Evolutionary conservation across 2,329 filamentous ascomycete species (phyloP).

Genomic region (Beauveria sp.): DNA sequence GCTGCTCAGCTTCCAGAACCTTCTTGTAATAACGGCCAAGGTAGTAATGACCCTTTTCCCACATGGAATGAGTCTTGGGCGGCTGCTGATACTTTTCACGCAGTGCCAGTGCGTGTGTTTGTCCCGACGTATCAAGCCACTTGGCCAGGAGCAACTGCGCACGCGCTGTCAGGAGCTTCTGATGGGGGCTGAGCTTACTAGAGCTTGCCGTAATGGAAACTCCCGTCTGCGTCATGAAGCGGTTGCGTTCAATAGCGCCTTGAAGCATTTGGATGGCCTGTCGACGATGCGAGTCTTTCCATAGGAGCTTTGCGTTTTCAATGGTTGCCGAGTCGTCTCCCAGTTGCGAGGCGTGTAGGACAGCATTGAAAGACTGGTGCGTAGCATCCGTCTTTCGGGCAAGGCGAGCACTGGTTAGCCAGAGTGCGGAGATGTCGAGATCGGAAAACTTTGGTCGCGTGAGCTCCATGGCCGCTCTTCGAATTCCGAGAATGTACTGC

Average conservation of each 20-base stretch:
- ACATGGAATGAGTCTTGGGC: slow-evolving; percentile 59
- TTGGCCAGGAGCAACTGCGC: slow-evolving; percentile 87
- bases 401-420: slow-evolving; percentile 77
- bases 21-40: slow-evolving; percentile 97
- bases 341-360: slow-evolving; percentile 77
- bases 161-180: slow-evolving; percentile 59
- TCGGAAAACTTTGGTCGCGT: slow-evolving; percentile 57
- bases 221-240: slow-evolving; percentile 53
- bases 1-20: slow-evolving; percentile 80
- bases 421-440: slow-evolving; percentile 71
- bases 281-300: slow-evolving; percentile 86
- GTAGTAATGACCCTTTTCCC: slow-evolving; percentile 98
- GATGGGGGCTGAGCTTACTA: slow-evolving; percentile 36
- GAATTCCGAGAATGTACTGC: slow-evolving; percentile 81
- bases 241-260: slow-evolving; percentile 73
- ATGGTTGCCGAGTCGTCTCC: slow-evolving; percentile 85
- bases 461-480: slow-evolving; percentile 80
- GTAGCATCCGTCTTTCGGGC: slow-evolving; percentile 79
- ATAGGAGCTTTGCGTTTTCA: slow-evolving; percentile 86
- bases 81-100: slow-evolving; percentile 78
- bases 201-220: slow-evolving; percentile 13
- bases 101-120: slow-evolving; percentile 76
- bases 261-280: slow-evolving; percentile 92
- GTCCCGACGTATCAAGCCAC: slow-evolving; percentile 93
- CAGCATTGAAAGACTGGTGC: slow-evolving; percentile 87